These are phyloP conservation scores for Ceratocystis cacaofunesta DNA, from an alignment of 2,329 filamentous ascomycete species.

Conservation along the genomic window DNA sequence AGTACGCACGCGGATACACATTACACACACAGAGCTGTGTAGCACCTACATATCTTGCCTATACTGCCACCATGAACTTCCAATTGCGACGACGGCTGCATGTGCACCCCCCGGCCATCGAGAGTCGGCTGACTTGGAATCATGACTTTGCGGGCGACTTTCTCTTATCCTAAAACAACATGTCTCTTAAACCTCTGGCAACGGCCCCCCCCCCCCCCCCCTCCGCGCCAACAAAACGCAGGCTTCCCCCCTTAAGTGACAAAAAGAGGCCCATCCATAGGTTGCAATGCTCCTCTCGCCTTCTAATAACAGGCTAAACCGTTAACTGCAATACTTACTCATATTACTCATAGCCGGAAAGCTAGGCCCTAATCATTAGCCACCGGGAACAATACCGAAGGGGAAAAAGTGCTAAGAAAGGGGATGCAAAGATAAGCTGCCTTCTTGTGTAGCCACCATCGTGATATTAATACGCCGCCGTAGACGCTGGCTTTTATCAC, in stretches of 20 bases:
- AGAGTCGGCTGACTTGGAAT: neutral
- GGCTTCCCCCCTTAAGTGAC: neutral
- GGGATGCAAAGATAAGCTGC: neutral
- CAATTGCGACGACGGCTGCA: neutral
- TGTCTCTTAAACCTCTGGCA: neutral
- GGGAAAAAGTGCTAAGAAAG: neutral
- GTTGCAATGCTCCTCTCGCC: neutral
- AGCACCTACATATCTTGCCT: neutral
- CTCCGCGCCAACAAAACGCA: no score
- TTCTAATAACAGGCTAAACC: neutral
- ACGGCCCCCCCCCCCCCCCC: no score
- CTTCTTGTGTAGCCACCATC: neutral
- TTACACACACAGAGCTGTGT: neutral
- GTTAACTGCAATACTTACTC: neutral
- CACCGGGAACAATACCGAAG: neutral
- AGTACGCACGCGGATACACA: neutral
- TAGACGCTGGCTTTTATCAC: neutral
- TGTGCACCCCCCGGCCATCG: neutral
- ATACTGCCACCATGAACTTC: neutral
- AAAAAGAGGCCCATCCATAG: neutral
- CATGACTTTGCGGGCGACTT: neutral
- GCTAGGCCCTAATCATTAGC: neutral
- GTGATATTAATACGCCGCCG: neutral
- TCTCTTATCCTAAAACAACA: neutral
- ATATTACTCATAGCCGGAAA: neutral